Base-by-base conservation (phyloP, 495 filamentous ascomycete species). In the Aspergillus sparsus region DNA sequence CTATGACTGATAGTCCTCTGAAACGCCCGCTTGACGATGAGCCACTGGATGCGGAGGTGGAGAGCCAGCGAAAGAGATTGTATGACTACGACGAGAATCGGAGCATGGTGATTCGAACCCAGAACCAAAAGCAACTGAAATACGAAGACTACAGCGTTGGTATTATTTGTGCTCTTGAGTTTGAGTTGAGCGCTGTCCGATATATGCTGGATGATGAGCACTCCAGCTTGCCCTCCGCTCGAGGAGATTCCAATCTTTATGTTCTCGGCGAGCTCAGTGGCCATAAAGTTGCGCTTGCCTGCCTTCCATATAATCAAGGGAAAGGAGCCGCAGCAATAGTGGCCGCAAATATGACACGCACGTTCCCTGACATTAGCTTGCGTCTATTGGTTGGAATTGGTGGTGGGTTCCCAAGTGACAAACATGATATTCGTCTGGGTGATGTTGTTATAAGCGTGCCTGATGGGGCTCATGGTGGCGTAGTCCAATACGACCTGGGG, bases 311-410 rank as follows among this genome's bases (percentile, higher is more conserved):
- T 21, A 37, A n/a, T 7, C 51, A 18, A 13, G 53, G 53, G 12
- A 55, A 41, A 55, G 27, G 16, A 7, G 36, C 60, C 6, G 55
- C 63, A 32, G 67, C 73, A 31, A 69, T 53, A 9, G 68, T 71
- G 21, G 68, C 74, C 12, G 65, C 55, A 18, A 56, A 74, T 21
- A 68, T 80, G 74, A 33, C 47, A 13, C 34, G 39, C 34, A 58
- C 45, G 3, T 63, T 66, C 41, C 65, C 58, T 7, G 52, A 52
- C 6, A 46, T 68, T 18, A 57, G 55, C 31, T 55, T 67, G 27
- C 60, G 57, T 13, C 45, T 72, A 12, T 44, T 72, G 50, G 66
- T 72, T 31, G 70, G 68, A 12, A 62, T 71, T 44, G 70, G 63
- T 9, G 68, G 60, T 8, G 70, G 68, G 10, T 62, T 62, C 7